A percentile compares a stretch with the other conserved stretches of the same genome.
Evolutionary conservation across 2,329 filamentous ascomycete species (phyloP).

Genomic region (Colletotrichum tropicale): DNA sequence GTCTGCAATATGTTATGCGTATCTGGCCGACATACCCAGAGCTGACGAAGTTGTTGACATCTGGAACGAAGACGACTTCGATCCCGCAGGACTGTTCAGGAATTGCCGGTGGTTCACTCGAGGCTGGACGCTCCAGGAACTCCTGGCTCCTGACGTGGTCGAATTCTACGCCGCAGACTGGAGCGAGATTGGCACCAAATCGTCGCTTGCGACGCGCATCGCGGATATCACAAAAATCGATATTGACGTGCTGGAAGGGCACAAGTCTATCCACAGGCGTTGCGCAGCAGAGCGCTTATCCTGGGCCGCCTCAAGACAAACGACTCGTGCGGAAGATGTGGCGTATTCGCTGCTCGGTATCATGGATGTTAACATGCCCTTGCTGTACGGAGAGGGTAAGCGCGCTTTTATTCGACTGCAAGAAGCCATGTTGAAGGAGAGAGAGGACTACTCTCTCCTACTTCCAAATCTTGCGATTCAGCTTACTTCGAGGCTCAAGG

Average conservation of each 20-base stretch:
- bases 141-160: constrained; percentile 30
- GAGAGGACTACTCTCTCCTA: not conserved
- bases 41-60: not conserved
- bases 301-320: constrained; percentile 27
- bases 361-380: constrained; percentile 29
- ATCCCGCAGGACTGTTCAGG: not conserved
- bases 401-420: constrained; percentile 26
- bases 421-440: not conserved
- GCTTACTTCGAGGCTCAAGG: not conserved
- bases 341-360: constrained; percentile 32
- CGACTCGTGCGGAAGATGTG: constrained; percentile 24
- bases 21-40: constrained; percentile 22
- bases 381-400: constrained; percentile 29
- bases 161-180: constrained; percentile 32
- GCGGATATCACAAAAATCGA: constrained; percentile 26
- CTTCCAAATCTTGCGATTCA: not conserved
- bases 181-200: constrained; percentile 29
- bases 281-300: constrained; percentile 22
- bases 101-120: constrained; percentile 25
- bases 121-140: constrained; percentile 33
- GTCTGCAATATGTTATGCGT: constrained; percentile 29
- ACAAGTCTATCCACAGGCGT: not conserved
- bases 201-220: constrained; percentile 22
- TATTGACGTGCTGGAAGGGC: constrained; percentile 12
- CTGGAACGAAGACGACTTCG: not conserved